These are phyloP conservation scores for Amaranthus tricolor DNA, from an alignment of 179 eudicot species.

Conservation along the genomic window DNA sequence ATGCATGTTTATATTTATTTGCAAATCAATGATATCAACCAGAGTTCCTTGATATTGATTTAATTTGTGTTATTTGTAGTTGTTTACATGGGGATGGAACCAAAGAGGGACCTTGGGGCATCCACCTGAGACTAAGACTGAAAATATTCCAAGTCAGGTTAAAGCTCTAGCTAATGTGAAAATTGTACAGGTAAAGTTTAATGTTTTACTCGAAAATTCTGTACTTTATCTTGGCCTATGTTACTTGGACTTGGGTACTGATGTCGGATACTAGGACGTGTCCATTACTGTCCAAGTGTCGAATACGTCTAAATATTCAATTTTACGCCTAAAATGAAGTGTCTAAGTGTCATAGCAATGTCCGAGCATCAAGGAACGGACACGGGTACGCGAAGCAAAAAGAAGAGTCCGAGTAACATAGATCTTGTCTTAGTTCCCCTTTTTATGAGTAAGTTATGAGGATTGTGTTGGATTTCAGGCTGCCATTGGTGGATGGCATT, in stretches of 20 bases:
- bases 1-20: too few species aligned
- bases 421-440: background rate
- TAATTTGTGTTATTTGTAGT: constrained; percentile 34
- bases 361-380: too few species aligned
- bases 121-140: constrained; percentile 80
- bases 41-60: background rate
- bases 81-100: constrained; percentile 99
- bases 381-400: too few species aligned
- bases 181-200: constrained; percentile 71
- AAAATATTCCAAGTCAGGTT: constrained; percentile 89
- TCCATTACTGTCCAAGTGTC: too few species aligned
- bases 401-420: too few species aligned
- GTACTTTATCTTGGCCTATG: background rate
- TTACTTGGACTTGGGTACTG: too few species aligned
- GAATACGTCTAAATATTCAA: too few species aligned
- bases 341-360: too few species aligned
- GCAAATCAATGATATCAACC: too few species aligned
- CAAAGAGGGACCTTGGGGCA: constrained; percentile 98
- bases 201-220: background rate
- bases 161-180: constrained; percentile 81
- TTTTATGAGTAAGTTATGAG: constrained; percentile 21
- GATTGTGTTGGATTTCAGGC: constrained; percentile 51
- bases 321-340: too few species aligned
- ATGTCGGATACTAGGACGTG: too few species aligned
- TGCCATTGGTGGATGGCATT: constrained; percentile 99